Percentiles rank a stretch among this genome's conserved stretches.
Conservation (phyloP, 1,139 yeast species). For the Blastobotrys elegans region DNA sequence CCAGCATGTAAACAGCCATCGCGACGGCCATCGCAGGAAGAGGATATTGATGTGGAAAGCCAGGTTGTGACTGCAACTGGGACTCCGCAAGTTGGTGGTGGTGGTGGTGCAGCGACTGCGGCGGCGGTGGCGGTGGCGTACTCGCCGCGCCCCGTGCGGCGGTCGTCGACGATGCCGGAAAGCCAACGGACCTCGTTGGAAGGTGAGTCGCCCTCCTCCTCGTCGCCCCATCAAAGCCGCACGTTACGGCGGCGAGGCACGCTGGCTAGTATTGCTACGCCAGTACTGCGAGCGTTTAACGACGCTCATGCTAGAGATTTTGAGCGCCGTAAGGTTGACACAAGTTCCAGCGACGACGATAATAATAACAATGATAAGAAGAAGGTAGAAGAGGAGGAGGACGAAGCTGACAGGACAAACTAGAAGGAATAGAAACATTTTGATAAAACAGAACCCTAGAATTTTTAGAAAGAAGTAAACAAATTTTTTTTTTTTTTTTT, state of each 20-base stretch:
- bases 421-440: no score
- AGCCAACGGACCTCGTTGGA: neutral
- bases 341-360: slow-evolving; percentile 6
- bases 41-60: neutral
- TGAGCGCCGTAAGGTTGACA: slow-evolving; percentile 15
- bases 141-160: neutral
- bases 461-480: neutral
- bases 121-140: no score
- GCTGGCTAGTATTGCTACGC: slow-evolving; percentile 14
- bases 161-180: slow-evolving; percentile 8
- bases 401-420: slow-evolving; percentile 9
- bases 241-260: slow-evolving; percentile 12
- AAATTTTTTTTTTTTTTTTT: neutral
- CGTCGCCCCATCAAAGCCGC: neutral
- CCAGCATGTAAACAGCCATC: slow-evolving; percentile 10
- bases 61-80: neutral
- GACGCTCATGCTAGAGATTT: slow-evolving; percentile 10
- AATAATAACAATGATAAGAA: no score
- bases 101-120: no score
- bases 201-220: neutral
- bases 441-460: neutral
- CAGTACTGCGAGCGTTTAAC: slow-evolving; percentile 11
- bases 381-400: slow-evolving; percentile 3
- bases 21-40: neutral
- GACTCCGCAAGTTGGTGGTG: no score